These are phyloP conservation scores for Boletus sp. DNA, from an alignment of 768 basidiomycete genomes.

Conservation along the genomic window DNA sequence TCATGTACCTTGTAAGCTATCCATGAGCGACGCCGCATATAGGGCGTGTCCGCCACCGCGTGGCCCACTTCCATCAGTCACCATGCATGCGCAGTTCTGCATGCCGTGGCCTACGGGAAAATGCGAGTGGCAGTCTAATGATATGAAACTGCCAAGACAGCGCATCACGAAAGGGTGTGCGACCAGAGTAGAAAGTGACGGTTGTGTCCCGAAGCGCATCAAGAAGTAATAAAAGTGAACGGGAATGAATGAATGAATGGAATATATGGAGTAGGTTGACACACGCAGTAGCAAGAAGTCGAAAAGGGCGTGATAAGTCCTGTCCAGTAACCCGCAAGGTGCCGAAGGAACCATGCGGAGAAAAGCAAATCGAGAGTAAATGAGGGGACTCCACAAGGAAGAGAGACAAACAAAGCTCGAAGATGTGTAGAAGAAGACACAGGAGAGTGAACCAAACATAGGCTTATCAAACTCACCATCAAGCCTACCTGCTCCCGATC, in stretches of 20 bases:
- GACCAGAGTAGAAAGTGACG: constrained; percentile 4
- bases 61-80: constrained; percentile 30
- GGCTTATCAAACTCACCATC: constrained; percentile 24
- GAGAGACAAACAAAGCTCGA: neutral
- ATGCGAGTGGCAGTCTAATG: constrained; percentile 15
- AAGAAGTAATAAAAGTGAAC: constrained; percentile 9
- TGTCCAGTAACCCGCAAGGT: constrained; percentile 8
- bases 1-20: constrained; percentile 5
- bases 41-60: constrained; percentile 21
- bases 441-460: constrained; percentile 3
- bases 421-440: neutral
- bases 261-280: constrained; percentile 7
- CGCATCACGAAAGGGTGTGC: constrained; percentile 10
- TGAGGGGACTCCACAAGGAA: neutral
- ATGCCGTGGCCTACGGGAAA: constrained; percentile 27
- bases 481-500: constrained; percentile 23
- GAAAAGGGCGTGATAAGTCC: constrained; percentile 6
- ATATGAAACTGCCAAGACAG: constrained; percentile 16
- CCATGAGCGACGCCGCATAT: constrained; percentile 15
- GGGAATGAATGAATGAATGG: constrained; percentile 3
- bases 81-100: constrained; percentile 21
- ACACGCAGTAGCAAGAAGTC: neutral
- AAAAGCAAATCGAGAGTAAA: constrained; percentile 14
- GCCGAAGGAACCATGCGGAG: constrained; percentile 5
- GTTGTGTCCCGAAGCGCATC: constrained; percentile 10